phyloP scores from a whole-genome alignment of 1,139 yeast genomes.

The Hyphopichia buzzinii region DNA sequence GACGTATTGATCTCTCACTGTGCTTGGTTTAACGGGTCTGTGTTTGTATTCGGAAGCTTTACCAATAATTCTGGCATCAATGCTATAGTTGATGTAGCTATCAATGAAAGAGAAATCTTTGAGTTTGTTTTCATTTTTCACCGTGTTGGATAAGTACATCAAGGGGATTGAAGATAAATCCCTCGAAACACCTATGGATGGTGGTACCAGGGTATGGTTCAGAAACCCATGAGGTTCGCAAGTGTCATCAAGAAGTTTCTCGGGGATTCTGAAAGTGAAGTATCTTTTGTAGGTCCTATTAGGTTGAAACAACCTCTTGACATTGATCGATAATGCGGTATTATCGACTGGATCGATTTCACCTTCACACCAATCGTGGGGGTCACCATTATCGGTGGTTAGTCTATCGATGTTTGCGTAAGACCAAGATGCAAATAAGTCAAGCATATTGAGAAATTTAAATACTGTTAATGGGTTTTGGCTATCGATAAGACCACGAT shows the following conservation, averaged over 20 bases:
- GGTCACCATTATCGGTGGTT: slow-evolving; percentile 46
- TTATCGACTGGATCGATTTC: slow-evolving; percentile 46
- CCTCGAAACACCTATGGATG: slow-evolving; percentile 36
- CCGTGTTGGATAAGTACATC: slow-evolving; percentile 17
- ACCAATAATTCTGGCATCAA: slow-evolving; percentile 45
- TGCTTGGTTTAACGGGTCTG: slow-evolving; percentile 7
- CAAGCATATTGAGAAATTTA: slow-evolving; percentile 44
- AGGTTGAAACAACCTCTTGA: slow-evolving; percentile 39
- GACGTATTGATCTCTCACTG: slow-evolving; percentile 31
- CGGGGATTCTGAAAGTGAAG: slow-evolving; percentile 44
- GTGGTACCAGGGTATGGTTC: slow-evolving; percentile 37
- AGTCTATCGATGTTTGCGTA: slow-evolving; percentile 46
- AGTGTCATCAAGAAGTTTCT: slow-evolving; percentile 39
- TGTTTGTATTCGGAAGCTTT: slow-evolving; percentile 35
- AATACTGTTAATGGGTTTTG: slow-evolving; percentile 26
- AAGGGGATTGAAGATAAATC: slow-evolving; percentile 18
- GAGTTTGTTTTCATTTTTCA: slow-evolving; percentile 14
- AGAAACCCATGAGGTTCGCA: slow-evolving; percentile 38
- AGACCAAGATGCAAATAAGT: slow-evolving; percentile 47
- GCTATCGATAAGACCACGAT: slow-evolving; percentile 27
- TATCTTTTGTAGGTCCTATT: slow-evolving; percentile 40
- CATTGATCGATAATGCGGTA: slow-evolving; percentile 36
- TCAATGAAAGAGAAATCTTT: slow-evolving; percentile 42
- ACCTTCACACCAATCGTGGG: slow-evolving; percentile 50
- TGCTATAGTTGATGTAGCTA: slow-evolving; percentile 35